Base-by-base conservation (phyloP, 1,284 basidiomycete species). In the Golubevia pallescens region DNA sequence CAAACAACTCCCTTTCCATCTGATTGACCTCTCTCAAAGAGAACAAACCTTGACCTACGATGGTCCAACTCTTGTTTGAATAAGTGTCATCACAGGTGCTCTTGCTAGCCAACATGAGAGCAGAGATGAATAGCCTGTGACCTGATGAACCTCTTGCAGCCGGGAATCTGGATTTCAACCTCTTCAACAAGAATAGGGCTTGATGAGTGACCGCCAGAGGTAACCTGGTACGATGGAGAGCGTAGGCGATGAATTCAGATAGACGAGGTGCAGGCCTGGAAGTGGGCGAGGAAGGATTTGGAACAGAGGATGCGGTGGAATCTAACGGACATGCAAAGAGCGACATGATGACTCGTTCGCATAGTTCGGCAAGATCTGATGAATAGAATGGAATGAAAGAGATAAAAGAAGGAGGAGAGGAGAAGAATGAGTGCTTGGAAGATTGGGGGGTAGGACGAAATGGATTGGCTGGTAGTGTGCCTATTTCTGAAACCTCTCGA, bases 1-100 rank as follows among this genome's bases (percentile, higher is more conserved):
- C 78, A 42, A 86, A 82, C 28, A 86, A 72, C 66, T 86, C 84
- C 42, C 84, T 77, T 68, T 86, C 84, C 80, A 86, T 85, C 67
- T 84, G 82, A 67, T 86, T 86, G 62, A 86, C 71, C 66, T 86
- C 84, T 38, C 76, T 75, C 23, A 84, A 65, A 55, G 70, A 73
- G 63, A 86, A 85, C 54, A 86, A 69, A 20, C 80, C 80, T 59
- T 86, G 84, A 21, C 82, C 76, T 54, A 85, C 84, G 56, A 86
- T 83, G 61, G 80, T 75, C 84, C 84, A 86, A 66, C 74, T 78
- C 71, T 84, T 84, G 77, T 86, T 86, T 14, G 74, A 78, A 72
- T 85, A 86, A 38, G 79, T 77, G 63, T 86, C 84, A 68, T 86
- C 84, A 66, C 83, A 85, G 62, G 73, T 69, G 70, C 71, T 77